Base-by-base conservation (phyloP, 2,329 filamentous ascomycete species). In the Beauveria sp. region DNA sequence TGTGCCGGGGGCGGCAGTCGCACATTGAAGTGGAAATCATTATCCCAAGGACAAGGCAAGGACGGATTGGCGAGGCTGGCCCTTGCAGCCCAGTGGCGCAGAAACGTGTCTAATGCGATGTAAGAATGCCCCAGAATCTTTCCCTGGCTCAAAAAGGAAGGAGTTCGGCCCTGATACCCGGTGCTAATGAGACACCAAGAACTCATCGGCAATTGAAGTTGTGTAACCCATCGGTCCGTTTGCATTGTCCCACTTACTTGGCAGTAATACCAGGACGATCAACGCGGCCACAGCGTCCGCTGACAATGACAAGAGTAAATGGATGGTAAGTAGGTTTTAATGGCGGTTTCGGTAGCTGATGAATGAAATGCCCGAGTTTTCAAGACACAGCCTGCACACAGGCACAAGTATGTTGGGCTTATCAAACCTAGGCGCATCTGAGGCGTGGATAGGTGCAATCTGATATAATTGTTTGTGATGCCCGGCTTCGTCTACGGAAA, bases 401-500 rank as follows among this genome's bases (percentile, higher is more conserved):
- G 30, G 30, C 30, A 34, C 30, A 34, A 34, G 12, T 5, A 34
- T 34, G 0, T 34, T 1, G 2, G 12, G 4, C 12, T 14, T 5
- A 34, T 34, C 5, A 14, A 34, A 14, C 4, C 30, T 14, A 5
- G 1, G 1, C 12, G 30, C 30, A 14, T 34, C 30, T 34, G 30
- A 5, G 12, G 12, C 30, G 30, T 34, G 12, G 30, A 5, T 1
- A 14, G 5, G 0, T 5, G 30, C 12, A 14, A 34, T 14, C 14
- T 12, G 30, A 12, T 14, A 34, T 4, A 12, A 5, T 12, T 14
- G 12, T 34, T 34, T n/a, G 22, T 46, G 22, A 46, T 22, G 43
- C 43, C 5, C 22, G n/a, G n/a, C 4, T 22, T 14, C 10, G 20
- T 22, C 26, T 57, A 58, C 16, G 63, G 63, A 61, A 63, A 64